Percentiles rank a stretch among this genome's conserved stretches.
phyloP scores from a whole-genome alignment of 108 stramenopile species.

The Pseudonitzschia pungens region DNA sequence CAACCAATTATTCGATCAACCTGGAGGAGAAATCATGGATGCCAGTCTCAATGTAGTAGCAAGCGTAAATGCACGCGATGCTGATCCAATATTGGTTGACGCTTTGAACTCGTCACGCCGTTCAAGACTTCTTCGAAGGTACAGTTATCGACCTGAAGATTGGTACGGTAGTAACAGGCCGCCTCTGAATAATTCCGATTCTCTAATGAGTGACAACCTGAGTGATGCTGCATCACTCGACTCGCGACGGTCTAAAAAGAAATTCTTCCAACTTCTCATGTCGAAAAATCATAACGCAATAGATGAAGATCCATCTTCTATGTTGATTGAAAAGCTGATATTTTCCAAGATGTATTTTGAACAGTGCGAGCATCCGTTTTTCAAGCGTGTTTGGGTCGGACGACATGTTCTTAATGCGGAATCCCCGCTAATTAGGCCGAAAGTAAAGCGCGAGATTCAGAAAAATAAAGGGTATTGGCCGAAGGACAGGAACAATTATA shows the following conservation, averaged over 20 bases:
- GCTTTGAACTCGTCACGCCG: slow-evolving; percentile 4
- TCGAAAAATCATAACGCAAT: slow-evolving; percentile 25
- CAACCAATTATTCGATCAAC: slow-evolving; percentile 64
- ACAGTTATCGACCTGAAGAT: background rate
- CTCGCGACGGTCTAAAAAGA: slow-evolving; percentile 1
- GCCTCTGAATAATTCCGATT: background rate
- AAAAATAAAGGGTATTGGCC: slow-evolving; percentile 73
- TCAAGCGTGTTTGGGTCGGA: slow-evolving; percentile 76
- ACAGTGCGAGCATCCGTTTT: slow-evolving; percentile 72
- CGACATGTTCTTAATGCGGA: slow-evolving; percentile 70
- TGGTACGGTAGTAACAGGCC: background rate
- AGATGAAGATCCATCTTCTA: slow-evolving; percentile 49
- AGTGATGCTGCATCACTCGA: slow-evolving; percentile 3
- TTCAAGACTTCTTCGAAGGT: slow-evolving; percentile 3
- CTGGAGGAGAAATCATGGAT: slow-evolving; percentile 75
- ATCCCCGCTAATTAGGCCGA: slow-evolving; percentile 65
- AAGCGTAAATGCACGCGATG: slow-evolving; percentile 58
- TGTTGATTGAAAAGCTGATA: slow-evolving; percentile 48
- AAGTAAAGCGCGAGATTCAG: slow-evolving; percentile 50
- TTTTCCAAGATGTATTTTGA: slow-evolving; percentile 71
- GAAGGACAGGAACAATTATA: slow-evolving; percentile 46
- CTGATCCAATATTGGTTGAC: slow-evolving; percentile 29
- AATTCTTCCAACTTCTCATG: background rate
- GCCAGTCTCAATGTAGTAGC: slow-evolving; percentile 71
- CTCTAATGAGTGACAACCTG: slow-evolving; percentile 1